A percentile compares a stretch with the other conserved stretches of the same genome.
These are phyloP conservation scores for Colletotrichum sp. DNA, from an alignment of 2,329 filamentous ascomycete genomes.

Conservation along the genomic window DNA sequence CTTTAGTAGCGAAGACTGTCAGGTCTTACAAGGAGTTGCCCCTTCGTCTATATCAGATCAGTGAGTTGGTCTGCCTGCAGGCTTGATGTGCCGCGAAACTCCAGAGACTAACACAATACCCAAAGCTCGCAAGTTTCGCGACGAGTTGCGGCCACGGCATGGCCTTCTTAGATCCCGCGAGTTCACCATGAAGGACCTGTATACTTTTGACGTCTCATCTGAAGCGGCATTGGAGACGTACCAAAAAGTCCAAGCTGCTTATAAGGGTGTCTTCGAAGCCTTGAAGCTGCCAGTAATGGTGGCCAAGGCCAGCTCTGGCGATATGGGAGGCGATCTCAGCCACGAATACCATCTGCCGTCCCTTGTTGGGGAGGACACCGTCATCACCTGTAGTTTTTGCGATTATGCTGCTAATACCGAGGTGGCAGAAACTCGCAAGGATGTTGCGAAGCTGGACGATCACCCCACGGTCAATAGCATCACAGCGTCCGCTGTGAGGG, in stretches of 20 bases:
- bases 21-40: slow-evolving; percentile 88
- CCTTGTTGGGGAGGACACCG: slow-evolving; percentile 80
- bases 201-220: slow-evolving; percentile 82
- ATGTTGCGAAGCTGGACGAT: slow-evolving; percentile 4
- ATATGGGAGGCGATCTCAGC: slow-evolving; percentile 91
- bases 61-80: slow-evolving; percentile 47
- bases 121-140: slow-evolving; percentile 88
- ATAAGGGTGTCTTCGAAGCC: slow-evolving; percentile 78
- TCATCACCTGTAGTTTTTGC: slow-evolving; percentile 78
- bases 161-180: slow-evolving; percentile 87
- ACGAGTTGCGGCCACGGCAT: slow-evolving; percentile 87
- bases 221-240: slow-evolving; percentile 82
- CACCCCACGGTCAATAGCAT: slow-evolving; percentile 23
- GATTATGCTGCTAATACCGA: slow-evolving; percentile 86
- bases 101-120: background rate
- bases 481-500: slow-evolving; percentile 29
- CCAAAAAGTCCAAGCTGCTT: slow-evolving; percentile 72
- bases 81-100: background rate
- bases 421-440: slow-evolving; percentile 58
- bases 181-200: slow-evolving; percentile 98
- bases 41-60: slow-evolving; percentile 87
- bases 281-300: slow-evolving; percentile 83
- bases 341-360: slow-evolving; percentile 93
- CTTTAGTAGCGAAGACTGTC: slow-evolving; percentile 72
- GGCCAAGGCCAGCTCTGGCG: slow-evolving; percentile 90